These are phyloP conservation scores for Glycine soja DNA, from an alignment of 306 rosid genomes.

Conservation along the genomic window DNA sequence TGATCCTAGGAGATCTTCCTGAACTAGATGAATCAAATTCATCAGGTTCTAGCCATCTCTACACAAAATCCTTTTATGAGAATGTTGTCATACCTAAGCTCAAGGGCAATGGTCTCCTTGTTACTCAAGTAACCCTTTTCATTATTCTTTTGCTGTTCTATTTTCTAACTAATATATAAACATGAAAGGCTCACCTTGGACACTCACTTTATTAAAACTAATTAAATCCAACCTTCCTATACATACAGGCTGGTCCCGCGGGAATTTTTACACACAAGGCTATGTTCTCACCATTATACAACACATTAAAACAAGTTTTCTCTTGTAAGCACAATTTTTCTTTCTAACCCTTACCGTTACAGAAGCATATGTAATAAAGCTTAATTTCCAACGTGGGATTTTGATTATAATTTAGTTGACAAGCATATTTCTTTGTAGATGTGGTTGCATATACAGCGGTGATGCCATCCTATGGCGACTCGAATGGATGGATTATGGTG, in stretches of 20 bases:
- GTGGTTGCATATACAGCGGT: constrained; percentile 28
- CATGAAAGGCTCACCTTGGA: too few species aligned
- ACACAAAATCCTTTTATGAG: constrained; percentile 13
- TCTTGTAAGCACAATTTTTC: not conserved
- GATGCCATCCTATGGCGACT: constrained; percentile 13
- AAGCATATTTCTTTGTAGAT: not conserved
- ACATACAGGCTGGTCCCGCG: not conserved
- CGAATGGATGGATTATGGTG: constrained; percentile 30
- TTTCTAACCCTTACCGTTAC: not conserved
- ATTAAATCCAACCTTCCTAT: not conserved
- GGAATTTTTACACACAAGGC: not conserved
- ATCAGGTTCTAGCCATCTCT: not conserved
- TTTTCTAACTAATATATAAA: too few species aligned
- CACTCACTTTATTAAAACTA: not conserved
- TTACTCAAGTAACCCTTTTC: constrained; percentile 24
- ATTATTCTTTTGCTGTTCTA: not conserved
- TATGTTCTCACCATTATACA: not conserved
- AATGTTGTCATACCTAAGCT: constrained; percentile 5
- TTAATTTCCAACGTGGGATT: not conserved
- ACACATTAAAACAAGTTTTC: constrained; percentile 17
- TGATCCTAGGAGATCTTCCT: not conserved
- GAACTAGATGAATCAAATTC: not conserved
- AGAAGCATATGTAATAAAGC: not conserved
- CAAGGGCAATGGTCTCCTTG: constrained; percentile 17
- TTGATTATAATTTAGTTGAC: not conserved